Base-by-base conservation (phyloP, 495 filamentous ascomycete genomes). In the Penicillium fimorum region DNA sequence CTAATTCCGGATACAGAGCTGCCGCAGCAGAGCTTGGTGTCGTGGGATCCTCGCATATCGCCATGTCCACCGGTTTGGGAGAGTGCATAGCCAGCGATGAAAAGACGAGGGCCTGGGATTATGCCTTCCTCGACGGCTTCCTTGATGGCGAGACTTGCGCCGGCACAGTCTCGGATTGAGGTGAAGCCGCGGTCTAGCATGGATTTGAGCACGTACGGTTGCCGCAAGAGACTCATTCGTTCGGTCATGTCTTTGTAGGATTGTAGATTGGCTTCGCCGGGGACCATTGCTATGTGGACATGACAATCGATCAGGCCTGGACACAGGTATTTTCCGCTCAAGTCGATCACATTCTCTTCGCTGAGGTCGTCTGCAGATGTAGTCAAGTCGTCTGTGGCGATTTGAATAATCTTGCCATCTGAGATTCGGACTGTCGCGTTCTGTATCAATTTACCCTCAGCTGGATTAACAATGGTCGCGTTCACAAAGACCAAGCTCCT, bases 241-340 rank as follows among this genome's bases (percentile, higher is more conserved):
- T 68, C 37, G 11, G 57, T 44, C 64, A 68, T 59, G 15, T 70
- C 59, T 5, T 53, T 60, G 27, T 63, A 63, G 32, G 60, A 57
- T 5, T 57, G 63, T 15, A 74, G 49, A 12, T 55, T 56, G 37
- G 58, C 52, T 27, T 71, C 65, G n/a, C 78, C 76, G 0, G 78
- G 76, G 0, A 70, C 71, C 0, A 80, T 70, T 10, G 68, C 64
- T 41, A 85, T 66, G 47, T 85, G 83, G 7, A 84, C 81, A 56
- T 85, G 83, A 59, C 72, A 75, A 63, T 86, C 83, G n/a, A 84
- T 82, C 3, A 86, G 66, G 5, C 82, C 82, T 0, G 82, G 82
- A 22, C 77, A 76, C 0, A 84, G 45, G 51, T 76, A 84, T 40
- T 73, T 75, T 15, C 75, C 76, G 0, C 62, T 62, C 5, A 76